Conservation (phyloP, 176 grass and related monocot genomes). For the Aegilops sharonensis region DNA sequence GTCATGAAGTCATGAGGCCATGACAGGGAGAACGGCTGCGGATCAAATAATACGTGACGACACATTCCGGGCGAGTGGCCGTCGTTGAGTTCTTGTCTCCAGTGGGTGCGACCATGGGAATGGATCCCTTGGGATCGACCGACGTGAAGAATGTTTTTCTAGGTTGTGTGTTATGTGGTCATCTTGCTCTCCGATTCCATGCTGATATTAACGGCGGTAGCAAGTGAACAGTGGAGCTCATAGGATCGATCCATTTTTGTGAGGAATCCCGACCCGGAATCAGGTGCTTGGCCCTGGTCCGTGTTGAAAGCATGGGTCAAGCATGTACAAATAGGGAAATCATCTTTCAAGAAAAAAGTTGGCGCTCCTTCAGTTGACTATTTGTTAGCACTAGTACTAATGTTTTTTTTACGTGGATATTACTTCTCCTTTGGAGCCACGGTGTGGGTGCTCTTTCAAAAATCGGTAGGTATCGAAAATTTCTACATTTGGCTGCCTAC, state of each 20-base stretch:
- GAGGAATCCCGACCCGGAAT: not conserved
- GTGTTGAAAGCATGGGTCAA: not conserved
- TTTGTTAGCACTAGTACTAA: no score
- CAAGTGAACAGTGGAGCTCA: not conserved
- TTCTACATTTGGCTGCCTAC: not conserved
- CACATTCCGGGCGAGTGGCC: not conserved
- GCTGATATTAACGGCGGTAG: not conserved
- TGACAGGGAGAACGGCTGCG: constrained; percentile 6
- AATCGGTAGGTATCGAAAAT: not conserved
- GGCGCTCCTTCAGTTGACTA: not conserved
- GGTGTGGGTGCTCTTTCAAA: not conserved
- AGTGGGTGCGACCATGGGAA: not conserved
- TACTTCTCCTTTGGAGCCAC: not conserved
- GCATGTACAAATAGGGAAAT: not conserved
- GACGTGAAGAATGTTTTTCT: not conserved
- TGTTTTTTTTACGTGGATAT: no score
- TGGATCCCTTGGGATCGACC: not conserved
- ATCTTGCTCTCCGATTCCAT: constrained; percentile 24
- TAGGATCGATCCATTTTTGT: not conserved
- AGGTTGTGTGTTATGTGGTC: constrained; percentile 23
- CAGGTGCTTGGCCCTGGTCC: not conserved
- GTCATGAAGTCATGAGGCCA: constrained; percentile 6
- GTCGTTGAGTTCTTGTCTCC: constrained; percentile 21
- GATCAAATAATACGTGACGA: not conserved
- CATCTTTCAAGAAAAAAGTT: not conserved